These are phyloP conservation scores for Cylindricascospora bacillispora DNA, from an alignment of 1,139 yeast species.

Conservation along the genomic window DNA sequence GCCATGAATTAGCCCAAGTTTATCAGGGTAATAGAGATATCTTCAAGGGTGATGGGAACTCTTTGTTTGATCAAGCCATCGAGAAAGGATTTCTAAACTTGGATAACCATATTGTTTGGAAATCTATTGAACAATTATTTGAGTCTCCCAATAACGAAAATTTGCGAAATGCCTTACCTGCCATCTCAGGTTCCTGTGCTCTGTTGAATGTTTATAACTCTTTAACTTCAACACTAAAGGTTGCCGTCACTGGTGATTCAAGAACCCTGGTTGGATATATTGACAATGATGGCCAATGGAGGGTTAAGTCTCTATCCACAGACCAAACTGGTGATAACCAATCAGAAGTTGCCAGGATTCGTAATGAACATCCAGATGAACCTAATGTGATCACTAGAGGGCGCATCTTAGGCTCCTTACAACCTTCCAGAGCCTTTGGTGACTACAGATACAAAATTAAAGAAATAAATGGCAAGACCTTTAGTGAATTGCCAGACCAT, in stretches of 20 bases:
- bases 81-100: conserved; percentile 67
- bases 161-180: conserved; percentile 65
- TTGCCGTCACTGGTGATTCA: conserved; percentile 95
- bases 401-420: conserved; percentile 84
- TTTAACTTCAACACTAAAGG: conserved; percentile 54
- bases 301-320: conserved; percentile 70
- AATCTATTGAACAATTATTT: conserved; percentile 56
- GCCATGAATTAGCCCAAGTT: conserved; percentile 61
- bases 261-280: conserved; percentile 78
- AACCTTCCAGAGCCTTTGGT: conserved; percentile 95
- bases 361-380: conserved; percentile 85
- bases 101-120: conserved; percentile 77
- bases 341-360: conserved; percentile 73
- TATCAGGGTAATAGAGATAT: conserved; percentile 18
- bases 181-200: conserved; percentile 92
- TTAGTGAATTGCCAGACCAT: conserved; percentile 59
- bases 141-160: conserved; percentile 44
- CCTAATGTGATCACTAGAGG: conserved; percentile 76
- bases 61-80: conserved; percentile 68
- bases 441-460: conserved; percentile 87
- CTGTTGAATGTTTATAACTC: conserved; percentile 79
- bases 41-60: conserved; percentile 7
- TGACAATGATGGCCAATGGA: conserved; percentile 59
- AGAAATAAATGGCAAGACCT: conserved; percentile 32
- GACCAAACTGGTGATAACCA: conserved; percentile 94